phyloP scores from a whole-genome alignment of 2,329 filamentous ascomycete species.

The Fusarium oligoseptatum region DNA sequence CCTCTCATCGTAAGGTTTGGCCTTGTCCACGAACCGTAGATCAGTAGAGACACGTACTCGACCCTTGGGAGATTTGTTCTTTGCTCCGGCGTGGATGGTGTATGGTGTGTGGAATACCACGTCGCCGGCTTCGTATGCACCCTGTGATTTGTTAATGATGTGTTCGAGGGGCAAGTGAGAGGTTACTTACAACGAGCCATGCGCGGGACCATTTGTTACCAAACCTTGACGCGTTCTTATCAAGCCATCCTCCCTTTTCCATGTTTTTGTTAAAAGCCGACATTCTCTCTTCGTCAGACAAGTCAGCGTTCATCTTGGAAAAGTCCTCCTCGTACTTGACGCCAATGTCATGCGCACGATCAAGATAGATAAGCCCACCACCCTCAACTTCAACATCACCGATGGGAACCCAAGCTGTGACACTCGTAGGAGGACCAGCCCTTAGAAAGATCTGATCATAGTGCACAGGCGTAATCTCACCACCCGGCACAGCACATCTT shows the following conservation, averaged over 20 bases:
- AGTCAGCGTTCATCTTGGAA: neutral
- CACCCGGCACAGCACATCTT: neutral
- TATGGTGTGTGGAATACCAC: conserved; percentile 5
- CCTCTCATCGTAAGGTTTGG: neutral
- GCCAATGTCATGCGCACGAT: neutral
- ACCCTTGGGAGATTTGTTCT: neutral
- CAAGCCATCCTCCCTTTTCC: conserved; percentile 10
- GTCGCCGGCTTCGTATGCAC: conserved; percentile 11
- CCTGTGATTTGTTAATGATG: neutral
- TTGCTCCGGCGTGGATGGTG: neutral
- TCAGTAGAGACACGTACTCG: neutral
- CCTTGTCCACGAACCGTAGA: neutral
- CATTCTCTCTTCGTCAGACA: neutral
- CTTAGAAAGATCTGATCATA: neutral
- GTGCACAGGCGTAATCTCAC: neutral
- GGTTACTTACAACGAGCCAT: conserved; percentile 5
- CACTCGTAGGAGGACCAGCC: neutral
- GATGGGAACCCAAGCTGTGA: neutral
- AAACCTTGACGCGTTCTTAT: conserved; percentile 16
- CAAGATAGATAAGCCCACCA: neutral
- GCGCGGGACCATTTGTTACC: conserved; percentile 5
- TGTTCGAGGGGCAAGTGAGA: neutral
- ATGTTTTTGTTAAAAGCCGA: conserved; percentile 15
- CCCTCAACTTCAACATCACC: neutral
- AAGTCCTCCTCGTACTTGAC: neutral